Percentiles rank a stretch among this genome's conserved stretches.
phyloP scores from a whole-genome alignment of 1,139 yeast genomes.

The Suhomyces terraborum region DNA sequence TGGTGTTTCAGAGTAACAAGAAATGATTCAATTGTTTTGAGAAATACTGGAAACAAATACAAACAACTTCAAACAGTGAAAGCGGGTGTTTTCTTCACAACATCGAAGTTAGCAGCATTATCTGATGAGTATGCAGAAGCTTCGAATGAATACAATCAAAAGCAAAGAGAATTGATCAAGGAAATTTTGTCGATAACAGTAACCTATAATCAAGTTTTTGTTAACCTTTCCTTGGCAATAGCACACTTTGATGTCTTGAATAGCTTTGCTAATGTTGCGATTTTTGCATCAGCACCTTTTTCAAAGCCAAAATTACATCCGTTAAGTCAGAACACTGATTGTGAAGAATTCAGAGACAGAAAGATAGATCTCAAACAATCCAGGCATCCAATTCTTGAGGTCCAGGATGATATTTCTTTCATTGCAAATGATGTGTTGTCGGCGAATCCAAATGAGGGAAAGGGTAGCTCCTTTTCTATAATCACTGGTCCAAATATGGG shows the following conservation, averaged over 20 bases:
- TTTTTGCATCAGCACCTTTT: conserved; percentile 81
- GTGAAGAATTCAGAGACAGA: conserved; percentile 43
- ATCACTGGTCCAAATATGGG: conserved; percentile 99
- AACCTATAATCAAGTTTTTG: conserved; percentile 78
- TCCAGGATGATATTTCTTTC: conserved; percentile 83
- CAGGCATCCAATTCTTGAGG: conserved; percentile 92
- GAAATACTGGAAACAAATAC: conserved; percentile 61
- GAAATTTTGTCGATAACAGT: conserved; percentile 80
- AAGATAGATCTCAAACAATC: conserved; percentile 64
- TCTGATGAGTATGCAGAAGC: conserved; percentile 61
- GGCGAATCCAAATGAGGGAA: conserved; percentile 31
- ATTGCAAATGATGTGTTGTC: conserved; percentile 82
- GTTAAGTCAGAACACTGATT: conserved; percentile 31
- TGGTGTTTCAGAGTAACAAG: conserved; percentile 94
- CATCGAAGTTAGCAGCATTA: conserved; percentile 58
- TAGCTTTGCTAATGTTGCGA: conserved; percentile 83
- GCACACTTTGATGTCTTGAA: conserved; percentile 82
- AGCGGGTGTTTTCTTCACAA: conserved; percentile 91
- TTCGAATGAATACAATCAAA: conserved; percentile 65
- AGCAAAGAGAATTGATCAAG: conserved; percentile 74
- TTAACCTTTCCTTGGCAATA: conserved; percentile 60
- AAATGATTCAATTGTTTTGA: conserved; percentile 77
- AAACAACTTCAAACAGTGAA: conserved; percentile 86
- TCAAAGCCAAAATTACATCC: conserved; percentile 67
- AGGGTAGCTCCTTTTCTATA: conserved; percentile 65